Percentiles rank a stretch among this genome's conserved stretches.
Conservation (phyloP, 805 yeast species). For the Candida anglica region DNA sequence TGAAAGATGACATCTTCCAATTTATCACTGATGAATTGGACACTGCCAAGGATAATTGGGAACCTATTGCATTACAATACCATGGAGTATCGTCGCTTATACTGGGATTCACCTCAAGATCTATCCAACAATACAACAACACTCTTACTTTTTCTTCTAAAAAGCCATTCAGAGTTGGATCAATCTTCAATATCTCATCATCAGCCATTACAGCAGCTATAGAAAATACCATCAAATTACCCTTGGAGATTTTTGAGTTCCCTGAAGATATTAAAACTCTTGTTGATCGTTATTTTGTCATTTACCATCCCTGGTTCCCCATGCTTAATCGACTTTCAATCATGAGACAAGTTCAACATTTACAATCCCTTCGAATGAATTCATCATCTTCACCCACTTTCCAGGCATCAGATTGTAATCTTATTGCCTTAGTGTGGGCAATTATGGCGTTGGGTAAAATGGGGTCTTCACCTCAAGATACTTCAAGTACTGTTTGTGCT, state of each 20-base stretch:
- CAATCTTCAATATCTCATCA: conserved; percentile 17
- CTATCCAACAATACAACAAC: conserved; percentile 14
- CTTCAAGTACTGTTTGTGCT: conserved; percentile 4
- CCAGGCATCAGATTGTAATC: conserved; percentile 9
- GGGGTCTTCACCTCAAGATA: conserved; percentile 3
- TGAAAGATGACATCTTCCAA: conserved; percentile 15
- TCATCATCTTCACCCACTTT: not conserved
- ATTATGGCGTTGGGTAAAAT: conserved; percentile 14
- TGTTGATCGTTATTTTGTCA: conserved; percentile 14
- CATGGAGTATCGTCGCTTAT: conserved; percentile 16
- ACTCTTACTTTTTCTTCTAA: conserved; percentile 6
- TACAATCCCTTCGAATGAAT: not conserved
- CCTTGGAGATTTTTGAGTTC: conserved; percentile 14
- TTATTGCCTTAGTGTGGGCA: conserved; percentile 18
- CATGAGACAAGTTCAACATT: conserved; percentile 12
- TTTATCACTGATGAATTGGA: conserved; percentile 19
- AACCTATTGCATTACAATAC: conserved; percentile 16
- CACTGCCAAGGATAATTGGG: conserved; percentile 7
- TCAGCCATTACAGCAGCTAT: conserved; percentile 7
- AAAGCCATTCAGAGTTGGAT: conserved; percentile 21
- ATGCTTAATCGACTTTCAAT: conserved; percentile 16
- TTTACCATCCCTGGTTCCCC: conserved; percentile 18
- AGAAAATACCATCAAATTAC: conserved; percentile 10
- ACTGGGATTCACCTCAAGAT: conserved; percentile 15
- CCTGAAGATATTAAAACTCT: conserved; percentile 10